phyloP scores from a whole-genome alignment of 768 basidiomycete genomes.

The Termitomyces titanicus region DNA sequence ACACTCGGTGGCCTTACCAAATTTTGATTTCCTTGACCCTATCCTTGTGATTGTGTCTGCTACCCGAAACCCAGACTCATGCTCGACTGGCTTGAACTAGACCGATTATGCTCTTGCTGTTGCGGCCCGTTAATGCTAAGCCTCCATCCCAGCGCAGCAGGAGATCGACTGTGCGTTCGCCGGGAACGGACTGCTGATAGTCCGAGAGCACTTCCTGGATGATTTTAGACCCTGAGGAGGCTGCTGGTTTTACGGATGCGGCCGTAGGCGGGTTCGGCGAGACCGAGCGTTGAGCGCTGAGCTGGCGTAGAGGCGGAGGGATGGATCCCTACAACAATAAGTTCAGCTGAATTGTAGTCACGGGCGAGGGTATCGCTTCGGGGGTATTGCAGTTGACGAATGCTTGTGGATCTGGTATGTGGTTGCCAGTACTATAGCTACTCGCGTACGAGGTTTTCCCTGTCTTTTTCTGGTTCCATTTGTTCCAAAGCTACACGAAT shows the following conservation, averaged over 20 bases:
- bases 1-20: constrained; percentile 53
- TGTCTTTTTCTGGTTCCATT: constrained; percentile 83
- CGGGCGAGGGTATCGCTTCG: constrained; percentile 57
- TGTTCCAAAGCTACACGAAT: constrained; percentile 84
- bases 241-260: constrained; percentile 60
- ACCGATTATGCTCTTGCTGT: constrained; percentile 12
- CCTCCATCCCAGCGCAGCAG: constrained; percentile 25
- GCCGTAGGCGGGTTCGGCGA: constrained; percentile 76
- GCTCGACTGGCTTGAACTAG: constrained; percentile 4
- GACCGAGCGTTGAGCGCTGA: constrained; percentile 48
- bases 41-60: too few relatives aligned
- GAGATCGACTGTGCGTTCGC: constrained; percentile 65
- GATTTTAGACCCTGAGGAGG: constrained; percentile 44
- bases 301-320: constrained; percentile 43
- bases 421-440: constrained; percentile 84
- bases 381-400: constrained; percentile 81
- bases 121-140: constrained; percentile 20
- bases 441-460: constrained; percentile 86
- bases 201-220: constrained; percentile 71
- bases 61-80: too few relatives aligned
- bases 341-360: constrained; percentile 75
- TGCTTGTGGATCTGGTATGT: constrained; percentile 83
- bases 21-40: constrained; percentile 31
- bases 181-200: constrained; percentile 86
- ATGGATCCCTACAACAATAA: constrained; percentile 76